Base-by-base conservation (phyloP, 2,329 filamentous ascomycete genomes). In the Trichoderma breve region DNA sequence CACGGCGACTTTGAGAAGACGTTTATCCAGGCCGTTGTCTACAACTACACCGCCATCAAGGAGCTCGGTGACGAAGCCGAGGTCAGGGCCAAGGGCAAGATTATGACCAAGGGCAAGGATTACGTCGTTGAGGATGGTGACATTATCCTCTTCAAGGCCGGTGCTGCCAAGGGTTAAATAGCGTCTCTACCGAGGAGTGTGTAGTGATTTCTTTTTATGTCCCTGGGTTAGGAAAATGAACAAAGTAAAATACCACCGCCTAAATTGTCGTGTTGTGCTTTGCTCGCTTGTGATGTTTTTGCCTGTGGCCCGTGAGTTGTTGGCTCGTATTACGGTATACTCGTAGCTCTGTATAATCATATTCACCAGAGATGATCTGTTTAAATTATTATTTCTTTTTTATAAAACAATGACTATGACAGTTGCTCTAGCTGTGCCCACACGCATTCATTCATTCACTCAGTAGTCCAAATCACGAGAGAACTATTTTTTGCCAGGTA, bases 1-100 rank as follows among this genome's bases (percentile, higher is more conserved):
- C 96, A 99, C 85, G 93, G 92, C 76, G 96, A 99, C 82, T 98
- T 99, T 76, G 96, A 99, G 84, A 99, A 99, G 91, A 99, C 97
- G 0, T 99, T 99, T 81, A 99, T 99, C 78, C 97, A 99, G 85
- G 92, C 88, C 74, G 88, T 99, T 75, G 94, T 98, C 34, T 98
- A 97, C 86, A 98, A 97, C 86, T 99, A 90, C 84, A 86, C 81
- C 30, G 84, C 88, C 2, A 85, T 99, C 69, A 94, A 92, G 84
- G 96, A 98, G 83, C 86, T 93, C 63, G 95, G 95, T 67, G 94
- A 97, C 75, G 96, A 99, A 86, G 86, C 90, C 28, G 89, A 92
- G 76, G 93, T 98, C 76, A 97, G 95, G 87, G 89, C 95, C 30
- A 95, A 95, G 83, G 96, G 96, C 78, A 99, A 99, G 87, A 83